A percentile compares a stretch with the other conserved stretches of the same genome.
Conservation (phyloP, 1,284 basidiomycete genomes). For the Hortiboletus rubellus region DNA sequence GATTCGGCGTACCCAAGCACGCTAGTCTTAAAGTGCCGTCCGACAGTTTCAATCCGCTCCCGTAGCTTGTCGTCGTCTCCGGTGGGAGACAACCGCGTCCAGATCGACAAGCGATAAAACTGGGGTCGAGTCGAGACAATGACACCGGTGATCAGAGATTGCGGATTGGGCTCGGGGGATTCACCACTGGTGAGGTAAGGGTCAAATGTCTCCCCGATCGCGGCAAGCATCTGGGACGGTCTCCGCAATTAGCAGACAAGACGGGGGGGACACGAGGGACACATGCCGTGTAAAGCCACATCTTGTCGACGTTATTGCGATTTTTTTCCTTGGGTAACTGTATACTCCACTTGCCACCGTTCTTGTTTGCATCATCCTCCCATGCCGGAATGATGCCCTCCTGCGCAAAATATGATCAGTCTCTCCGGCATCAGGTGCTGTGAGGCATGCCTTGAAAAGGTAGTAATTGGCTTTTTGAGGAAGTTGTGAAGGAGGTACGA, state of each 20-base stretch:
- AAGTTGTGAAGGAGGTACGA: constrained; percentile 92
- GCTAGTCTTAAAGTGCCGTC: constrained; percentile 85
- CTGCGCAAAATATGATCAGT: constrained; percentile 40
- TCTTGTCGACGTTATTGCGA: constrained; percentile 80
- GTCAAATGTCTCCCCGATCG: constrained; percentile 96
- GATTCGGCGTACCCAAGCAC: constrained; percentile 81
- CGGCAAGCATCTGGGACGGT: constrained; percentile 84
- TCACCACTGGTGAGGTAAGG: constrained; percentile 64
- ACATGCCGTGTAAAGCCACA: constrained; percentile 96
- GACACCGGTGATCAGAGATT: constrained; percentile 89
- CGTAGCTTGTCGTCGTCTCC: constrained; percentile 59
- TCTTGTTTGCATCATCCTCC: constrained; percentile 95
- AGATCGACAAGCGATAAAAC: constrained; percentile 96
- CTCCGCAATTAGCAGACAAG: constrained; percentile 2
- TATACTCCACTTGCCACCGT: constrained; percentile 98
- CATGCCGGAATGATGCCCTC: constrained; percentile 95
- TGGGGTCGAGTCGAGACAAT: constrained; percentile 93
- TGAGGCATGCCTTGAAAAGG: constrained; percentile 80
- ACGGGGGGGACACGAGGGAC: not conserved
- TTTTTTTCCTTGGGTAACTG: constrained; percentile 97
- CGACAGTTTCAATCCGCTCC: constrained; percentile 68
- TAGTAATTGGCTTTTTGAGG: constrained; percentile 98
- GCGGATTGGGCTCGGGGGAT: constrained; percentile 45
- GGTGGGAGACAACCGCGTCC: constrained; percentile 84
- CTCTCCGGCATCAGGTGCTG: constrained; percentile 1